Percentiles rank a stretch among this genome's conserved stretches.
Conservation (phyloP, 2,329 filamentous ascomycete genomes). For the Chaetomium olivaceum region DNA sequence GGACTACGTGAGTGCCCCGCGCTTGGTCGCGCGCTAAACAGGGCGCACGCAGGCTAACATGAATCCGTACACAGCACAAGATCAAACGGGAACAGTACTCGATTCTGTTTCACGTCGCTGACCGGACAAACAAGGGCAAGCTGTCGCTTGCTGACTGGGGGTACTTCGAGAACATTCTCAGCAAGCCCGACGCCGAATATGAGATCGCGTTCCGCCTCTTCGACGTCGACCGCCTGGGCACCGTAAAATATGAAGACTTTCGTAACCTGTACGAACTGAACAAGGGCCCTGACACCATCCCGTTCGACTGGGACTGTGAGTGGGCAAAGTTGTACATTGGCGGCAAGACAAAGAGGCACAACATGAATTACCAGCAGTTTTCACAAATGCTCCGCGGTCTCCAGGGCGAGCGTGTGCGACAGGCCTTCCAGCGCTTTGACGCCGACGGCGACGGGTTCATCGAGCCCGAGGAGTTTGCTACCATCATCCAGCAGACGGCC, state of each 20-base stretch:
- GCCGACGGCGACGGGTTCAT: slow-evolving; percentile 93
- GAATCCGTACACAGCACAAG: slow-evolving; percentile 71
- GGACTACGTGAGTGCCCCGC: slow-evolving; percentile 76
- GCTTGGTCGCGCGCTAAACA: not conserved
- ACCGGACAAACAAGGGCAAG: slow-evolving; percentile 71
- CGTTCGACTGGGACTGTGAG: slow-evolving; percentile 96
- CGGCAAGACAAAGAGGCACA: slow-evolving; percentile 80
- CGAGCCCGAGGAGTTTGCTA: slow-evolving; percentile 91
- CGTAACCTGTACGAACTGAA: slow-evolving; percentile 82
- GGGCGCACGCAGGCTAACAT: slow-evolving; percentile 11
- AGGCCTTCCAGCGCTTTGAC: slow-evolving; percentile 92
- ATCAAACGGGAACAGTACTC: slow-evolving; percentile 95
- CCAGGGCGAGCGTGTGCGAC: slow-evolving; percentile 92
- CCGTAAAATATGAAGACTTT: slow-evolving; percentile 88
- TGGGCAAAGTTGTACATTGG: slow-evolving; percentile 96
- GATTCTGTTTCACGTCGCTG: slow-evolving; percentile 89
- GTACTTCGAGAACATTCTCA: slow-evolving; percentile 89
- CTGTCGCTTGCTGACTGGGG: slow-evolving; percentile 84
- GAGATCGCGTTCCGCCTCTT: slow-evolving; percentile 98
- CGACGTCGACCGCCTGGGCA: slow-evolving; percentile 79
- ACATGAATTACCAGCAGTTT: slow-evolving; percentile 94
- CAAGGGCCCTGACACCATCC: slow-evolving; percentile 80
- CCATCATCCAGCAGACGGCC: slow-evolving; percentile 90
- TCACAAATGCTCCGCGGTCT: slow-evolving; percentile 96
- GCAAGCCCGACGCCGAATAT: slow-evolving; percentile 96